These are phyloP conservation scores for Trichoderma afroharzianum DNA, from an alignment of 2,329 filamentous ascomycete species.

Conservation along the genomic window DNA sequence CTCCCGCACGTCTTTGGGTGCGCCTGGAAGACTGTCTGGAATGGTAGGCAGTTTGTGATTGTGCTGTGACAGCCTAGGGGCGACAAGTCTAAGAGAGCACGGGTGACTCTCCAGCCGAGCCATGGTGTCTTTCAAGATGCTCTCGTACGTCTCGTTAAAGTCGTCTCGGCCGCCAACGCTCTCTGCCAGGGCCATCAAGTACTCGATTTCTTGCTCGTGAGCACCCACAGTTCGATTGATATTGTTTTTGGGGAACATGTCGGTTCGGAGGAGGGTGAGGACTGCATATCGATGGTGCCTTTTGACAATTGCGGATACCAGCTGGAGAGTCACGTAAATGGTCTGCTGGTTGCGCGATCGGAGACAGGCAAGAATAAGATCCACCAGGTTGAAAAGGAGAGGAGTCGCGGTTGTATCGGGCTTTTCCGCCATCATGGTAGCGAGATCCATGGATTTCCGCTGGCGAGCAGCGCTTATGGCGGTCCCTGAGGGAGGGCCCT, in stretches of 20 bases:
- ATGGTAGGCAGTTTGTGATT: conserved; percentile 55
- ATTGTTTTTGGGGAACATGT: conserved; percentile 51
- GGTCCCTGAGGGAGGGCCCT: conserved; percentile 40
- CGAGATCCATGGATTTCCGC: conserved; percentile 83
- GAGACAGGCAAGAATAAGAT: conserved; percentile 82
- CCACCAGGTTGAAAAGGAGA: conserved; percentile 86
- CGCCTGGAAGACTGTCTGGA: conserved; percentile 55
- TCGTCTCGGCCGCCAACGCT: conserved; percentile 65
- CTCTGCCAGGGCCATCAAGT: conserved; percentile 65
- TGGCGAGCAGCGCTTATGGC: conserved; percentile 68
- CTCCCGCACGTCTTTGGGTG: conserved; percentile 56
- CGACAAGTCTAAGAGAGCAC: conserved; percentile 67
- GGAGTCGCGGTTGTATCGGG: conserved; percentile 73
- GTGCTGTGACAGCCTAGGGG: conserved; percentile 54
- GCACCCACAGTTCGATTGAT: conserved; percentile 66
- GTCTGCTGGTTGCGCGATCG: conserved; percentile 84
- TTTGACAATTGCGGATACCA: conserved; percentile 80
- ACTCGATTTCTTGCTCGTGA: conserved; percentile 70
- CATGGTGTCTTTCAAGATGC: conserved; percentile 67
- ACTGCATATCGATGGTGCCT: conserved; percentile 86
- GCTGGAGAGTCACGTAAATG: conserved; percentile 80
- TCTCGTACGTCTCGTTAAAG: conserved; percentile 70
- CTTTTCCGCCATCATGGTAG: conserved; percentile 73
- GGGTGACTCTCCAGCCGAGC: conserved; percentile 67
- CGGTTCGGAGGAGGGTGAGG: conserved; percentile 68